Percentiles rank a stretch among this genome's conserved stretches.
These are phyloP conservation scores for Colletotrichum melonis DNA, from an alignment of 2,329 filamentous ascomycete genomes.

Conservation along the genomic window DNA sequence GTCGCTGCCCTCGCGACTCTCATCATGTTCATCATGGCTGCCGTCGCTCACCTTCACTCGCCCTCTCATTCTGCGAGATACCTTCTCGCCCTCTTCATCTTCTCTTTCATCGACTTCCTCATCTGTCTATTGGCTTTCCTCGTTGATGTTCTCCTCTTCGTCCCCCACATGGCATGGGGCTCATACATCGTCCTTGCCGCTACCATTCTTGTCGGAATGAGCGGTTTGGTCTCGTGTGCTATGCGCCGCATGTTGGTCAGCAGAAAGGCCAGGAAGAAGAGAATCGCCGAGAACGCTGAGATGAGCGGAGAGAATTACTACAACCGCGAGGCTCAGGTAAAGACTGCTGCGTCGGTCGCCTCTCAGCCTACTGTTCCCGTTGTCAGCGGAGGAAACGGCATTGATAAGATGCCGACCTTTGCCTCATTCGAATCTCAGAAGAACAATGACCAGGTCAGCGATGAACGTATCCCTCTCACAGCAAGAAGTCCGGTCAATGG, in stretches of 20 bases:
- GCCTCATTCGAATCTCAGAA: conserved; percentile 76
- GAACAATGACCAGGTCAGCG: conserved; percentile 70
- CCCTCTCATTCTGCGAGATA: conserved; percentile 92
- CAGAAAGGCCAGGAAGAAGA: conserved; percentile 91
- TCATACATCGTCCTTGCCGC: conserved; percentile 93
- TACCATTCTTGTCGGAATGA: conserved; percentile 84
- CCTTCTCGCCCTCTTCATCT: conserved; percentile 84
- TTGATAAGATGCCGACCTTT: conserved; percentile 65
- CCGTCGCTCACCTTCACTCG: conserved; percentile 85
- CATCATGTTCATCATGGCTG: conserved; percentile 83
- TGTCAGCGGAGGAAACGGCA: conserved; percentile 65
- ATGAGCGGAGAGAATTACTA: conserved; percentile 98
- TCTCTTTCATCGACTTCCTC: conserved; percentile 86
- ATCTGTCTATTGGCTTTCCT: conserved; percentile 89
- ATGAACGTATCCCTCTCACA: conserved; percentile 79
- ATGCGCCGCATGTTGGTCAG: conserved; percentile 94
- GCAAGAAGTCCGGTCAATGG: conserved; percentile 70
- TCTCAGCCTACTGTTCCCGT: conserved; percentile 70
- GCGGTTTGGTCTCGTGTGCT: conserved; percentile 88
- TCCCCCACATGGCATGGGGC: conserved; percentile 93
- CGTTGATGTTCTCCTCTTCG: conserved; percentile 92
- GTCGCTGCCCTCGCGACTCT: conserved; percentile 88
- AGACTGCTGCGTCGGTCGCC: conserved; percentile 54
- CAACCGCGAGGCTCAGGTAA: conserved; percentile 71
- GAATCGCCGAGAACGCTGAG: conserved; percentile 93